phyloP scores from a whole-genome alignment of 805 yeast species.

The Candida loeiensis region DNA sequence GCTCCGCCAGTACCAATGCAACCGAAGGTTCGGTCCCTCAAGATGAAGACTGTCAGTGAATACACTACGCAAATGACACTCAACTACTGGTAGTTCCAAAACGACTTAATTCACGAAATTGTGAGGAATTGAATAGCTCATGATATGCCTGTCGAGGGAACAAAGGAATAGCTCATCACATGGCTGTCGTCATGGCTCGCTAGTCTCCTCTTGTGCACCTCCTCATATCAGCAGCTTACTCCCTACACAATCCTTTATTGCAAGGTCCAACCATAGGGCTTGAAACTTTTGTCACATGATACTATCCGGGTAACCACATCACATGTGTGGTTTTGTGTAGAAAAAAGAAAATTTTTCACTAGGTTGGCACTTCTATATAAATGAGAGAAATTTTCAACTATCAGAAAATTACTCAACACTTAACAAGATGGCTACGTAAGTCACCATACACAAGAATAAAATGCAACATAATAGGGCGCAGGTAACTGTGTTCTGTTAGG shows the following conservation, averaged over 20 bases:
- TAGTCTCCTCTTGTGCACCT: too few species aligned
- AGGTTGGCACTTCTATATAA: neutral
- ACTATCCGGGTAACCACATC: constrained; percentile 1
- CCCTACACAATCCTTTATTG: too few species aligned
- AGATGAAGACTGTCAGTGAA: neutral
- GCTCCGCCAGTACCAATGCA: neutral
- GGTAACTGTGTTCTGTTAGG: constrained; percentile 1
- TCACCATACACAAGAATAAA: neutral
- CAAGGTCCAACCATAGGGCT: neutral
- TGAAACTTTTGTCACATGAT: constrained; percentile 1
- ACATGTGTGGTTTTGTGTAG: neutral
- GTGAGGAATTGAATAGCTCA: too few species aligned
- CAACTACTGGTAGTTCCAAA: too few species aligned
- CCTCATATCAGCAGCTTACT: too few species aligned
- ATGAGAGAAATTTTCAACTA: neutral
- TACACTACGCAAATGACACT: too few species aligned
- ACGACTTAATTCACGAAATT: too few species aligned
- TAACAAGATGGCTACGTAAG: constrained; percentile 11
- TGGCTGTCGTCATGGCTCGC: too few species aligned
- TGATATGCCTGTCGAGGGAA: too few species aligned
- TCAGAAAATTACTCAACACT: constrained; percentile 1
- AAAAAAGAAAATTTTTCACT: constrained; percentile 5
- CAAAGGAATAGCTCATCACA: too few species aligned
- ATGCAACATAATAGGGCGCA: constrained; percentile 4
- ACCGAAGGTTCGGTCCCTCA: neutral